Base-by-base conservation (phyloP, 495 filamentous ascomycete genomes). In the Podospora bellae-mahoneyi region DNA sequence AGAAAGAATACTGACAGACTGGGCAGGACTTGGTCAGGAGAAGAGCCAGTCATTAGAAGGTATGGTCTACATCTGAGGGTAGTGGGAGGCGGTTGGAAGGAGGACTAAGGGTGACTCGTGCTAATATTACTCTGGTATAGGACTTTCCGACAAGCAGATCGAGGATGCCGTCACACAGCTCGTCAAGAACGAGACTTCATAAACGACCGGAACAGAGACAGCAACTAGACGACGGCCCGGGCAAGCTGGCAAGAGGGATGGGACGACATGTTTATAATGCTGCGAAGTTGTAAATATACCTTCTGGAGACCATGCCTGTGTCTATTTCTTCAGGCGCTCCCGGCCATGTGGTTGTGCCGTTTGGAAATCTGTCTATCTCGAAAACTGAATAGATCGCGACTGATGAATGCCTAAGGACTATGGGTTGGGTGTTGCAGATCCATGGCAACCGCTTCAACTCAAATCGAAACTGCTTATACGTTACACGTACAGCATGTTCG, bases 71-170 rank as follows among this genome's bases (percentile, higher is more conserved):
- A 2, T 48, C 1, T 3, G 9, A 5, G 2, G 44, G 26, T 27
- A 78, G 87, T 90, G 77, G 86, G 88, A 68, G 79, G 84, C 85
- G 72, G 94, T 93, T 95, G 72, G 28, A 65, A 48, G 18, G 9
- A 0, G 23, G 23, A 23, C 23, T 23, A 23, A 23, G 23, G 23
- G 23, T 23, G 23, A 23, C 23, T 23, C n/a, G 53, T 15, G 4
- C n/a, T 15, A 57, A 65, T 67, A 67, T 64, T 32, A 13, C 30
- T 65, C 39, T 68, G 62, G 48, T 32, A 58, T 73, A 96, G 93
- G 94, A 62, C 83, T 99, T 69, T 88, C 90, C 63, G 92, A 96
- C 76, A 90, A 95, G 79, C 88, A 94, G 80, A 97, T 99, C 73
- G 96, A 98, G 83, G 90, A 92, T 61, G 88, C 88, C 71, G 87